Percentiles rank a stretch among this genome's conserved stretches.
Evolutionary conservation across 2,329 filamentous ascomycete genomes (phyloP).

Genomic region (Pyrenochaeta sp.): DNA sequence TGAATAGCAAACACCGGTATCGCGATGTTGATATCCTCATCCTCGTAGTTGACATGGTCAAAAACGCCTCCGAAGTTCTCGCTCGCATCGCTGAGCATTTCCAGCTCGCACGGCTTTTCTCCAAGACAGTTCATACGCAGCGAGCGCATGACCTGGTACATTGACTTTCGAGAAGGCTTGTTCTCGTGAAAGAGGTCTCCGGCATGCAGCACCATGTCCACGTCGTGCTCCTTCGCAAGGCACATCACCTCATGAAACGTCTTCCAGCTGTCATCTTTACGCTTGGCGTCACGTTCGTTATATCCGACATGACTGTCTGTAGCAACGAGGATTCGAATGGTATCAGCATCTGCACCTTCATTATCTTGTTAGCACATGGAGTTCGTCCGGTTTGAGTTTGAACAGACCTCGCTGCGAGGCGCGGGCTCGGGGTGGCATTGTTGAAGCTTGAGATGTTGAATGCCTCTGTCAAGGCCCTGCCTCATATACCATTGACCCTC

Average conservation of each 20-base stretch:
- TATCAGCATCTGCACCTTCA: slow-evolving; percentile 72
- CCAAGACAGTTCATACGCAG: slow-evolving; percentile 92
- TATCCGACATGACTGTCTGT: slow-evolving; percentile 99
- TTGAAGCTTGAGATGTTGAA: neutral
- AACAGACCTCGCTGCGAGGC: slow-evolving; percentile 37
- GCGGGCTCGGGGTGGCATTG: slow-evolving; percentile 38
- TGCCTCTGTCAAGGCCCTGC: neutral
- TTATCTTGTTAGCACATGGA: slow-evolving; percentile 14
- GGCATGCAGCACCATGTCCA: slow-evolving; percentile 95
- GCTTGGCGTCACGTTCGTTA: slow-evolving; percentile 88
- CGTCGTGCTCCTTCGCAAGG: slow-evolving; percentile 83
- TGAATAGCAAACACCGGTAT: slow-evolving; percentile 99
- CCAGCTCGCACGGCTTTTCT: slow-evolving; percentile 92
- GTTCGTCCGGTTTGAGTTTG: neutral
- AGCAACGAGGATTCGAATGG: slow-evolving; percentile 90
- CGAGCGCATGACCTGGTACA: slow-evolving; percentile 97
- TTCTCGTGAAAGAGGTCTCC: slow-evolving; percentile 99
- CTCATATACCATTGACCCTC: neutral
- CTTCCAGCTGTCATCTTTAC: slow-evolving; percentile 97
- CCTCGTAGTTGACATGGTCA: slow-evolving; percentile 96
- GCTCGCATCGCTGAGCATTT: slow-evolving; percentile 91
- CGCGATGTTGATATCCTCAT: slow-evolving; percentile 94
- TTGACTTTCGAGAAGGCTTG: slow-evolving; percentile 91
- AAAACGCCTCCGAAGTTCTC: slow-evolving; percentile 89
- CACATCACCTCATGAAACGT: slow-evolving; percentile 96